phyloP scores from a whole-genome alignment of 106 monocot genomes.

The Xerophyta viscosa region DNA sequence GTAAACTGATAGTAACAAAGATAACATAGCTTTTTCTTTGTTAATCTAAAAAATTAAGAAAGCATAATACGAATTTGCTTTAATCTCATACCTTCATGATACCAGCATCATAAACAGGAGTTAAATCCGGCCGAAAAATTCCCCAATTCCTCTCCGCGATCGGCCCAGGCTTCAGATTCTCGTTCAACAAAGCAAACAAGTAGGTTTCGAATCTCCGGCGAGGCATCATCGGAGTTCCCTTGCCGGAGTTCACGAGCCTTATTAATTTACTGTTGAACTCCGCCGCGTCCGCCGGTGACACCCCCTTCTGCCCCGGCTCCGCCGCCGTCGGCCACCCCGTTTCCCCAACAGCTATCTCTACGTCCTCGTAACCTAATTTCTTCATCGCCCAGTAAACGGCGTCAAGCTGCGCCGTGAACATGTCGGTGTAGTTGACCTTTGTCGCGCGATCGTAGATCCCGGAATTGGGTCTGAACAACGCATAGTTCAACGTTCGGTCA shows the following conservation, averaged over 20 bases:
- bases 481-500: constrained; percentile 42
- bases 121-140: constrained; percentile 53
- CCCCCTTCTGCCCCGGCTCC: constrained; percentile 51
- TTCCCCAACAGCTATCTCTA: constrained; percentile 76
- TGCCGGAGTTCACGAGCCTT: constrained; percentile 38
- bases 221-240: no score
- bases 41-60: no score
- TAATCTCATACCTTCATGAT: constrained; percentile 17
- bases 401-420: constrained; percentile 84
- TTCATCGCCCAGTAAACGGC: constrained; percentile 68
- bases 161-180: constrained; percentile 78
- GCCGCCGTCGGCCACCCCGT: constrained; percentile 77
- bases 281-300: constrained; percentile 26
- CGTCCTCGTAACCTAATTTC: constrained; percentile 60
- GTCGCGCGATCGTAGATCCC: constrained; percentile 53
- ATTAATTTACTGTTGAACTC: constrained; percentile 51
- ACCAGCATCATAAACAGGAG: constrained; percentile 73
- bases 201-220: no score
- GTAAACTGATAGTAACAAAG: no score
- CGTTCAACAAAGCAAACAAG: constrained; percentile 76
- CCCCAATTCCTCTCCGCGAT: constrained; percentile 72
- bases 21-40: no score
- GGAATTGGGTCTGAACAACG: constrained; percentile 60
- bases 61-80: background rate
- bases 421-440: constrained; percentile 62